Percentiles rank a stretch among this genome's conserved stretches.
These are phyloP conservation scores for Guillardia theta DNA, from an alignment of 78 protist genomes.

Conservation along the genomic window DNA sequence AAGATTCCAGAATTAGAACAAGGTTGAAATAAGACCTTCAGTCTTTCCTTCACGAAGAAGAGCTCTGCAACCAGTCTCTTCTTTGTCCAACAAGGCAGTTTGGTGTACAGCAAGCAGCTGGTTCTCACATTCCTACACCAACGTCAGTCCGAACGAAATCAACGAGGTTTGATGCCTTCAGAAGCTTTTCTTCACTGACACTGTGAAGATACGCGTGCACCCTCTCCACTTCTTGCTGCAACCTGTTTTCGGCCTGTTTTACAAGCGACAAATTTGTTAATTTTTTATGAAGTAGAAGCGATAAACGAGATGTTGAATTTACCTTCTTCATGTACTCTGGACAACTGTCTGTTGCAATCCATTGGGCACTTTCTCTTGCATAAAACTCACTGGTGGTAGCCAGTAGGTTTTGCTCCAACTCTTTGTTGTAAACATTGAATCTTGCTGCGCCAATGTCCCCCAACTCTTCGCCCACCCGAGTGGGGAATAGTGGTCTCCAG, in stretches of 20 bases:
- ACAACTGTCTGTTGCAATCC: slow-evolving; percentile 17
- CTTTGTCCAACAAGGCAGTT: slow-evolving; percentile 31
- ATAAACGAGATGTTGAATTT: neutral
- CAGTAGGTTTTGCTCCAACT: slow-evolving; percentile 31
- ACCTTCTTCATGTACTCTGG: slow-evolving; percentile 41
- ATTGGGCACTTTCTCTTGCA: neutral
- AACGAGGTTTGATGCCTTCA: neutral
- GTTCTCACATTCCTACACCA: slow-evolving; percentile 21
- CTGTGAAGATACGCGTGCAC: slow-evolving; percentile 47
- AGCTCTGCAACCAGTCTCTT: slow-evolving; percentile 37
- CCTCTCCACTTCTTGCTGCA: slow-evolving; percentile 37
- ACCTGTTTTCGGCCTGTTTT: neutral
- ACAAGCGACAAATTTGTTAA: neutral
- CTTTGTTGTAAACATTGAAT: neutral
- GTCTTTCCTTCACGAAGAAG: slow-evolving; percentile 41
- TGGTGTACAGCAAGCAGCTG: slow-evolving; percentile 38
- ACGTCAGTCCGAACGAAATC: neutral
- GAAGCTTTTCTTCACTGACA: slow-evolving; percentile 43
- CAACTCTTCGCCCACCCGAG: slow-evolving; percentile 2
- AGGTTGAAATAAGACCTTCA: too few relatives aligned
- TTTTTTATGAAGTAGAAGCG: neutral
- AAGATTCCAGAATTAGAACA: too few relatives aligned
- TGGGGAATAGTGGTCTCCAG: slow-evolving; percentile 39
- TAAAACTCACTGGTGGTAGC: slow-evolving; percentile 32
- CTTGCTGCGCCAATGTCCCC: slow-evolving; percentile 28